These are phyloP conservation scores for Podosphaera xanthii DNA, from an alignment of 2,329 filamentous ascomycete genomes.

Conservation along the genomic window DNA sequence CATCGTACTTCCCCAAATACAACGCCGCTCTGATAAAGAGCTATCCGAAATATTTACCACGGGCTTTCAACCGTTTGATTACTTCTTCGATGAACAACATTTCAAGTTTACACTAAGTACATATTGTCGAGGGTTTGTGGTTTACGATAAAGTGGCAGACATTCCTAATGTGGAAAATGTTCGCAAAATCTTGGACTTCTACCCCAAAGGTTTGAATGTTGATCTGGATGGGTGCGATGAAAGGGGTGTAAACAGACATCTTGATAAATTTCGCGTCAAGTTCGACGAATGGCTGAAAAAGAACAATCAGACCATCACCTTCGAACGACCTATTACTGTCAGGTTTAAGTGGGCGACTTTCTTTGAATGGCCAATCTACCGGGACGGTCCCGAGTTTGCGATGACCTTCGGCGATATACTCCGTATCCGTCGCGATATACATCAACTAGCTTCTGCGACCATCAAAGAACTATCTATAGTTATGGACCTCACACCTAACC, in stretches of 20 bases:
- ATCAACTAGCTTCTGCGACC: constrained; percentile 19
- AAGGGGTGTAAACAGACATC: constrained; percentile 11
- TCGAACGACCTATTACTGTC: constrained; percentile 7
- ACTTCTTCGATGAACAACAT: constrained; percentile 25
- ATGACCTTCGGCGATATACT: constrained; percentile 22
- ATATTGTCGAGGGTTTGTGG: constrained; percentile 22
- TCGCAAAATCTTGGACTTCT: constrained; percentile 20
- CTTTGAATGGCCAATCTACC: constrained; percentile 22
- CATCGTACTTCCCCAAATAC: constrained; percentile 23
- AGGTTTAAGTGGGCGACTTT: constrained; percentile 13
- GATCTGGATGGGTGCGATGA: constrained; percentile 10
- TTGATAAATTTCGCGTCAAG: constrained; percentile 10
- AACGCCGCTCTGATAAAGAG: constrained; percentile 20
- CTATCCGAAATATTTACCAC: constrained; percentile 22
- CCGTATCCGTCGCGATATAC: constrained; percentile 21
- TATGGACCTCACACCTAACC: constrained; percentile 8
- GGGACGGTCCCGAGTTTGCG: constrained; percentile 24
- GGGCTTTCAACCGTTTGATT: constrained; percentile 19
- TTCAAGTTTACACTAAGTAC: constrained; percentile 19
- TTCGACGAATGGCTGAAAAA: constrained; percentile 11
- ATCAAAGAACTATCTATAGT: constrained; percentile 17
- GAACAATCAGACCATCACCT: constrained; percentile 5
- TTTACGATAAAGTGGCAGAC: constrained; percentile 19
- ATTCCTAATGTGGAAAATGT: constrained; percentile 18
- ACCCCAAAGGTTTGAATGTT: constrained; percentile 12